Base-by-base conservation (phyloP, 768 basidiomycete genomes). In the Heimioporus sp. region DNA sequence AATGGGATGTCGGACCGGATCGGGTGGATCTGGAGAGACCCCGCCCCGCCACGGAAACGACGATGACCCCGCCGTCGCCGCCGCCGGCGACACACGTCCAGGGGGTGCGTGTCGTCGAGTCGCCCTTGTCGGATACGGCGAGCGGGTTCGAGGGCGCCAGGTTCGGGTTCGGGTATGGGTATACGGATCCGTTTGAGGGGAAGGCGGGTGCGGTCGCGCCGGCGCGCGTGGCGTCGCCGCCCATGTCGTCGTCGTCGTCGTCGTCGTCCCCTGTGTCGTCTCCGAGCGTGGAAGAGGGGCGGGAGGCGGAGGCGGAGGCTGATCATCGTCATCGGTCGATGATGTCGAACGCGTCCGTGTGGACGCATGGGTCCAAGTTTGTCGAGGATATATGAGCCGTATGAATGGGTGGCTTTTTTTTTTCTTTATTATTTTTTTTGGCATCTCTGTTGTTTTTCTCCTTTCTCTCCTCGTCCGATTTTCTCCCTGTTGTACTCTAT, bases 281-380 rank as follows among this genome's bases (percentile, higher is more conserved):
- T 48, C 53, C 70, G 51, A 49, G 34, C 34, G 34, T 35, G 34
- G 34, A 11, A 4, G 34, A 15, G 10, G 34, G 34, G 12, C 4
- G 12, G 34, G 34, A 35, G 11, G 60, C 50, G 21, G 52, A 43
- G 21, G 49, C 15, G 1, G 60, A 56, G 8, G 43, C 19, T 8
- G 28, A 36, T 13, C 43, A 54, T 2, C 43, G 56, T 2, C 63
- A 71, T 52, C 58, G 51, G 2, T 64, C 65, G 35, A 43, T 46
- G 13, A 45, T 64, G 56, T 68, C 65, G 20, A 54, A 51, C 13
- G 44, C 53, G 42, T 67, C 73, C 19, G 56, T 71, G 56, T 70
- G 68, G 57, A 75, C 77, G 11, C 72, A 76, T 47, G 79, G 78
- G 13, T 75, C 77, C 16, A 80, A 76, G 61, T 80, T 80, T 51